Evolutionary conservation across 805 yeast species (phyloP), one percentile per base, ranked within the genome.

Genomic region (Pichia ethanolica): DNA sequence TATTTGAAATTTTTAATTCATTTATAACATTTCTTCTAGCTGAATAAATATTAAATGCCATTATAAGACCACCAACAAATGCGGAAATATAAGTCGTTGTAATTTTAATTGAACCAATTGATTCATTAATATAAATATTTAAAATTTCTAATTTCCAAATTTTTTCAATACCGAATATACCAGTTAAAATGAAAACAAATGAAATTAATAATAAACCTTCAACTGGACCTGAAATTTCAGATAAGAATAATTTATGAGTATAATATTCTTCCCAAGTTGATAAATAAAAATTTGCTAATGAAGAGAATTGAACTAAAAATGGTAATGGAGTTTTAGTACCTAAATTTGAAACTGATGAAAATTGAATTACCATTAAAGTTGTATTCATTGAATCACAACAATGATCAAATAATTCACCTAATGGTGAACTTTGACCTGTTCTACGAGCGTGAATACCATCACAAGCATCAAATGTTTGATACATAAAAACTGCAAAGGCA

Each of bases 191-290:
- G 60, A 78, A 88, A 14, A 83, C 67, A 0, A 59, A 64, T 26
- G 78, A 66, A 46, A 88, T 71, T 68, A 83, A 72, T 55, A 89
- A 62, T 32, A 90, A 86, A 3, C 98, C 98, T 67, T 90, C 98
- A 4, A 91, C 97, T 0, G 98, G 98, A 0, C 98, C 98, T 12
- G 95, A 85, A 59, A 88, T 81, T 53, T 76, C 82, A 35, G 91
- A 81, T 47, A 90, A 71, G 64, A 75, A 90, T 45, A 90, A 71
- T 43, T 81, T 82, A 59, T 89, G 95, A 0, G 97, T 90, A 63
- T 89, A 91, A 65, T 79, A 90, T 63, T 89, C 97, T 68, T 90
- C 98, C 97, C 97, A 90, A 0, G 97, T 90, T 37, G 95, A 83
- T 45, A 87, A 64, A 63, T 89, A 90, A 65, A 90, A 91, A 66